phyloP scores from a whole-genome alignment of 352 stramenopile genomes.

The Pythium insidiosum region DNA sequence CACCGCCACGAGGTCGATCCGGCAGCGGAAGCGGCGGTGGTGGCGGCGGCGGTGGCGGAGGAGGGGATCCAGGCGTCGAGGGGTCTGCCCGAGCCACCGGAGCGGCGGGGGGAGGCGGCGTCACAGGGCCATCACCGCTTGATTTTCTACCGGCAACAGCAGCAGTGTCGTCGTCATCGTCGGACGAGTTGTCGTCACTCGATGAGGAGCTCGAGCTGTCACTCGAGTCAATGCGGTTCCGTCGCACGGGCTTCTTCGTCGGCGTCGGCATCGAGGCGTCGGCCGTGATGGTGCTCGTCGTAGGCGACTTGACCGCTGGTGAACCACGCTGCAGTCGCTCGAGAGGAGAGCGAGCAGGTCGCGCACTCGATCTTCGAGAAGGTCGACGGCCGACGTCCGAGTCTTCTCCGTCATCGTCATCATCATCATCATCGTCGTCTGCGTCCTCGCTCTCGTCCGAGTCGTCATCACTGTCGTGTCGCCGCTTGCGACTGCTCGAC shows the following conservation, averaged over 20 bases:
- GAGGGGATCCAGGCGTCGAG: no score
- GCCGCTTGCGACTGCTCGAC: conserved; percentile 4
- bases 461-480: conserved; percentile 8
- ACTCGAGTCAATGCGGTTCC: conserved; percentile 33
- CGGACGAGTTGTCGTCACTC: conserved; percentile 13
- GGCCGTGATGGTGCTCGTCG: background rate
- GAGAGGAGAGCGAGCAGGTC: background rate
- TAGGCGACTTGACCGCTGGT: background rate
- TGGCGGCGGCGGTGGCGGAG: no score
- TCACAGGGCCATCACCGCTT: no score
- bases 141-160: no score
- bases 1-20: no score
- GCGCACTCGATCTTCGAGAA: background rate
- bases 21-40: no score
- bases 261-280: background rate
- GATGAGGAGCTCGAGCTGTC: conserved; percentile 54
- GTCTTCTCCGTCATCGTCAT: conserved; percentile 6
- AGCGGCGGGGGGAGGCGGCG: no score
- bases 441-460: conserved; percentile 13
- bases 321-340: no score
- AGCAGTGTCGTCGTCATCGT: background rate
- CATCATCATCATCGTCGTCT: conserved; percentile 7
- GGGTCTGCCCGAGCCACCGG: no score
- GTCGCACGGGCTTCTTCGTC: background rate
- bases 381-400: conserved; percentile 2